Conservation (phyloP, 371 early-diverging fungal species). For the Mucor ambiguus region DNA sequence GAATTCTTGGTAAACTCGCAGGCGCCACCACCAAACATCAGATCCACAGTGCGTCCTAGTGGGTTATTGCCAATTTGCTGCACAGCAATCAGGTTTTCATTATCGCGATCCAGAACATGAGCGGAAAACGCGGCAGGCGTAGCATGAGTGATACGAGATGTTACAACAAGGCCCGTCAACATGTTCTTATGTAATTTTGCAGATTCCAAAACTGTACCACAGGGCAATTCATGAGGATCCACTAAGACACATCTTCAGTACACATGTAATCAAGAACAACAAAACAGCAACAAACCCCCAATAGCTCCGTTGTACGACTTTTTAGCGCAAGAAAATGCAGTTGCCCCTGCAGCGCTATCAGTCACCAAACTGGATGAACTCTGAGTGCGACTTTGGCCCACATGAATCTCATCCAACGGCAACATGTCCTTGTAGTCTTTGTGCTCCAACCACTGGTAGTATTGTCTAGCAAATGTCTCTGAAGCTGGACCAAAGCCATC, state of each 20-base stretch:
- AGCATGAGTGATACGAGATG: constrained; percentile 92
- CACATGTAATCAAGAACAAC: not conserved
- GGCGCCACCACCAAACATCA: constrained; percentile 91
- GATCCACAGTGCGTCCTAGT: constrained; percentile 80
- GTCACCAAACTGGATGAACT: constrained; percentile 83
- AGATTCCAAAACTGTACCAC: constrained; percentile 93
- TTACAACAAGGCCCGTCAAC: constrained; percentile 90
- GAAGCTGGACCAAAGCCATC: constrained; percentile 96
- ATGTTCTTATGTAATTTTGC: constrained; percentile 78
- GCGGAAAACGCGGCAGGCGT: constrained; percentile 81
- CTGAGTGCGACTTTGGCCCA: constrained; percentile 87
- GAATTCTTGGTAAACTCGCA: constrained; percentile 82
- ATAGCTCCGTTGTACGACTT: constrained; percentile 93
- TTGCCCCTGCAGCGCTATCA: constrained; percentile 97
- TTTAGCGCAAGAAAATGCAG: constrained; percentile 84
- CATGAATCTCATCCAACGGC: constrained; percentile 83
- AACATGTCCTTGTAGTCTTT: constrained; percentile 35
- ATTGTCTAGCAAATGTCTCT: constrained; percentile 87
- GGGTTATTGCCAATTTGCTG: constrained; percentile 87
- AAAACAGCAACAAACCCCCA: constrained; percentile 36
- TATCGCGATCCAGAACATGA: constrained; percentile 76
- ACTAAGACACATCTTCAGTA: constrained; percentile 34
- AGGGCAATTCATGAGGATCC: constrained; percentile 65
- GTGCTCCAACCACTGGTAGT: constrained; percentile 57
- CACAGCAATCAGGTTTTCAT: constrained; percentile 84